Base-by-base conservation (phyloP, 73 alveolate genomes). In the Stentor roeselii region DNA sequence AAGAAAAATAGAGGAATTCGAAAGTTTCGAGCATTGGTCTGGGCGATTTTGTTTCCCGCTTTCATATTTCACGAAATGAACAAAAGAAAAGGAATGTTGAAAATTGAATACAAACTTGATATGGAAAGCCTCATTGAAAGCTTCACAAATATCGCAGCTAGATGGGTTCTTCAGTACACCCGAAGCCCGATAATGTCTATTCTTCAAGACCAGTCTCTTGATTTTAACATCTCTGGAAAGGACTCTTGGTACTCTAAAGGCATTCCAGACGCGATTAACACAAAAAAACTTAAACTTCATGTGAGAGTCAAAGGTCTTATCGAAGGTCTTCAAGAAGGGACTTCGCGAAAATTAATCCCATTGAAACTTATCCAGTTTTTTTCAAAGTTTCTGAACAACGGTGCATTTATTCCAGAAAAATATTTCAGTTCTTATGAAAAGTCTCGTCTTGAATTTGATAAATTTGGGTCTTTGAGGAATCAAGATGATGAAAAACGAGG, bases 281-380 rank as follows among this genome's bases (percentile, higher is more conserved):
- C 77, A 21, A 85, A 85, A 50, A 15, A 67, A 3, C 42, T 85
- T 35, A 85, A 85, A 78, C 11, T 85, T 2, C 76, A 85, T 41
- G 91, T 85, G 3, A 85, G 91, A 85, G 59, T 85, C 36, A 85
- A 76, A 60, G 91, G 91, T 2, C 34, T 85, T 3, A 59, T 85
- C 3, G 42, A 78, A 42, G 84, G 84, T 37, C 42, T 85, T 3
- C 59, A 32, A 30, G 75, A 85, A 37, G 76, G 40, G 11, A 40
- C 84, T 76, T 78, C 41, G 60, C 75, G 42, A 14, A 27, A 59
- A 78, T 84, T 59, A 42, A 78, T 85, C 40, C 91, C 91, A 4
- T 37, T 34, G 3, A 76, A 78, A 1, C 42, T 85, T 30, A 15
- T 58, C 1, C 60, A 59, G 34, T 85, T 85, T 59, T 37, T 85